Base-by-base conservation (phyloP, 441 rosid species). In the Adansonia grandidieri region DNA sequence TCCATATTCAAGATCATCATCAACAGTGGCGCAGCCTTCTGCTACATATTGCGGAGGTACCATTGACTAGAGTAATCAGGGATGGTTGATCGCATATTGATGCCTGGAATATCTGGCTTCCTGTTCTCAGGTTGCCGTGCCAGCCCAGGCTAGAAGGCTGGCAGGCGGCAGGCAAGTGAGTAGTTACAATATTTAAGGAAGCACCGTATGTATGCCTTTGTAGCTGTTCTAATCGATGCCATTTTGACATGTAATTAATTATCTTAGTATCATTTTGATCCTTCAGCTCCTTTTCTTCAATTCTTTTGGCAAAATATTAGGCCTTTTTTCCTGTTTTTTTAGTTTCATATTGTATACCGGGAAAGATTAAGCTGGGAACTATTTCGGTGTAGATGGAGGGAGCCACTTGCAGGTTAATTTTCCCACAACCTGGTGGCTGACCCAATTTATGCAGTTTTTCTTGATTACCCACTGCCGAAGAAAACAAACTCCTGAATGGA, bases 31-130 rank as follows among this genome's bases (percentile, higher is more conserved):
- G 5, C 80, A n/a, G 56, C 45, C 71, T 19, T 69, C 78, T 28
- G 76, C 57, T 6, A 48, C 77, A 20, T 13, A 73, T 63, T 74
- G 76, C 2, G 5, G 28, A 24, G 66, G 68, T 67, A 58, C 79
- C 7, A 5, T 24, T 64, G 71, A 56, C 51, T 37, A 77, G 9
- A 61, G 3, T 50, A 24, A 58, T 37, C 14, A 6, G 51, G 22
- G 67, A 13, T 24, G 67, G 17, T 20, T 19, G 22, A 0, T 54
- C 3, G 53, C 3, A 9, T 48, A 51, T 14, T 14, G 56, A 51
- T 51, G 54, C 44, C 14, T 37, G 15, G 9, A 67, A 76, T 4
- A 44, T 54, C 40, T 9, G 20, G 61, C 50, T 61, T 50, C 61
- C 61, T 22, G 42, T 47, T 40, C 54, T 65, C 53, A 19, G 64